Evolutionary conservation across 306 rosid species (phyloP).

Genomic region (Astragalus membranaceus): DNA sequence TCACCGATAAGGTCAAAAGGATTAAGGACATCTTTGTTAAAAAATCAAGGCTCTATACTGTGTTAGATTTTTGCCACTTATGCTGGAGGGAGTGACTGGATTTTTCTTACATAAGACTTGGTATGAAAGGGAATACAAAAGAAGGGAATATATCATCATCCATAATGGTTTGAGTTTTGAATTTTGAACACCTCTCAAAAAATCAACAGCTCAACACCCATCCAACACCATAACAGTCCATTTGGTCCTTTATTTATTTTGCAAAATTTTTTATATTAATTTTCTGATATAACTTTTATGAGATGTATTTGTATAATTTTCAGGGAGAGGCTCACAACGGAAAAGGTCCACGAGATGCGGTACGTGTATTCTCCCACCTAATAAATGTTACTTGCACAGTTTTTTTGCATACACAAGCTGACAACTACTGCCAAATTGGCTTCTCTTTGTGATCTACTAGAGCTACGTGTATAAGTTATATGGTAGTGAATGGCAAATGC

Average conservation of each 20-base stretch:
- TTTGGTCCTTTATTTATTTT: background rate
- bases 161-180: background rate
- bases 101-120: background rate
- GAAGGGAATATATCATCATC: no score
- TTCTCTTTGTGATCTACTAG: background rate
- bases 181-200: no score
- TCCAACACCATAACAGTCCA: background rate
- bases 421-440: background rate
- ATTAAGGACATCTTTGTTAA: background rate
- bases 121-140: no score
- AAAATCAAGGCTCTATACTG: background rate
- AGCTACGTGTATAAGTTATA: background rate
- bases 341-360: constrained; percentile 65
- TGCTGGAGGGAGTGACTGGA: background rate
- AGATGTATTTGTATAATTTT: constrained; percentile 3
- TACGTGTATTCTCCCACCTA: constrained; percentile 30
- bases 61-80: background rate
- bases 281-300: background rate
- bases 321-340: constrained; percentile 73
- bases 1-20: background rate
- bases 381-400: background rate
- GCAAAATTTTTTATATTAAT: background rate
- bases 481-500: no score
- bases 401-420: background rate
- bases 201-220: no score